A percentile compares a stretch with the other conserved stretches of the same genome.
Evolutionary conservation across 495 filamentous ascomycete species (phyloP).

Genomic region (Xylaria telfairii): DNA sequence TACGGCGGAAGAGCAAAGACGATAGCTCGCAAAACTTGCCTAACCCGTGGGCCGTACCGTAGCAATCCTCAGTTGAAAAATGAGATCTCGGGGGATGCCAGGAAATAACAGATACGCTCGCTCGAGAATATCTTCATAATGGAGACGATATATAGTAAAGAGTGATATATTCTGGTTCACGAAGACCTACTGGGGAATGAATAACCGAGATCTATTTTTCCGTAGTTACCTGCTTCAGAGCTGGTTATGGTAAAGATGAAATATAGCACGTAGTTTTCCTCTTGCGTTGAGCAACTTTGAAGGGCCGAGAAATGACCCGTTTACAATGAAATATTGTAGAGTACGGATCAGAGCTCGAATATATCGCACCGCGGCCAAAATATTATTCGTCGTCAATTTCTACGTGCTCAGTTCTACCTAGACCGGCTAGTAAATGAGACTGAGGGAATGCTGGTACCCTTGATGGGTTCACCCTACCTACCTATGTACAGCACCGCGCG

Average conservation of each 20-base stretch:
- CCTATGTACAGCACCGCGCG: conserved; percentile 16
- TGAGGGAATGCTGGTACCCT: conserved; percentile 2
- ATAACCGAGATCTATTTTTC: neutral
- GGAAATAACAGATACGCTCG: neutral
- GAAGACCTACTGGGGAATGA: neutral
- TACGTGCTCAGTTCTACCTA: conserved; percentile 9
- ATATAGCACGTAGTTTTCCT: neutral
- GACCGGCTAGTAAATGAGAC: conserved; percentile 22
- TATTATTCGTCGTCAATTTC: conserved; percentile 5
- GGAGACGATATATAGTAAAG: neutral
- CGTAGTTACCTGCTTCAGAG: neutral
- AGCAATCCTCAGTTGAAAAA: neutral
- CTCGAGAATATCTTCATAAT: neutral
- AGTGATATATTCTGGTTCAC: neutral
- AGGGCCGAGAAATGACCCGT: too few species aligned
- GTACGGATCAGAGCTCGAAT: neutral
- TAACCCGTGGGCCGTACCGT: neutral
- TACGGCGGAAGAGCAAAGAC: neutral
- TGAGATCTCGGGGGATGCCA: neutral
- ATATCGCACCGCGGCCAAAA: neutral
- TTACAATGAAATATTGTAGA: neutral
- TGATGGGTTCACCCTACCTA: conserved; percentile 2
- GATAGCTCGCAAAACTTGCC: neutral
- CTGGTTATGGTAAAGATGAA: neutral
- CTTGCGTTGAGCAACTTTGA: neutral